phyloP scores from a whole-genome alignment of 805 yeast genomes.

The Saturnispora silvae region DNA sequence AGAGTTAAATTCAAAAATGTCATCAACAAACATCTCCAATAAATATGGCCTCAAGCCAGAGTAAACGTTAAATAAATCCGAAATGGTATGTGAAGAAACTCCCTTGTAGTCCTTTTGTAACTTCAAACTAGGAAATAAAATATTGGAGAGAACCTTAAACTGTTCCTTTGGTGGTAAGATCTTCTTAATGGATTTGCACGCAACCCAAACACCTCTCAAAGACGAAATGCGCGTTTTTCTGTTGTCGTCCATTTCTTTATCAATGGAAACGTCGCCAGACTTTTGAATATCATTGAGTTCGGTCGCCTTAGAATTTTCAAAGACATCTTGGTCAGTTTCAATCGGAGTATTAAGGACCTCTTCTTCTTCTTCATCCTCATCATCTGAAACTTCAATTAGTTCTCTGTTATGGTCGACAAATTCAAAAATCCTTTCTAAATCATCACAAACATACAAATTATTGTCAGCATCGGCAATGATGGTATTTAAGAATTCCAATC shows the following conservation, averaged over 20 bases:
- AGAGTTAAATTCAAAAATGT: constrained; percentile 15
- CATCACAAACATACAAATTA: constrained; percentile 14
- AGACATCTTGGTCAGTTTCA: not conserved
- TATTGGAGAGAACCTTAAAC: constrained; percentile 11
- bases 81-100: constrained; percentile 1
- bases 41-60: constrained; percentile 17
- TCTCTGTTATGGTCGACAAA: constrained; percentile 4
- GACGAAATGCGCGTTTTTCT: constrained; percentile 6
- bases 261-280: not conserved
- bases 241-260: constrained; percentile 4
- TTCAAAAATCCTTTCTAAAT: constrained; percentile 8
- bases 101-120: constrained; percentile 6
- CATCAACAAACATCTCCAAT: constrained; percentile 13
- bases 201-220: constrained; percentile 10
- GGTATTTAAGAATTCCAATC: constrained; percentile 15
- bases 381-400: constrained; percentile 9
- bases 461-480: constrained; percentile 19
- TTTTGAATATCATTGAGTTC: not conserved
- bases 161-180: constrained; percentile 13
- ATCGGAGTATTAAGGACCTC: no score
- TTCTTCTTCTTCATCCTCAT: constrained; percentile 8
- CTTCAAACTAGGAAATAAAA: constrained; percentile 15
- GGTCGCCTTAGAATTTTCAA: not conserved
- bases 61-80: constrained; percentile 10
- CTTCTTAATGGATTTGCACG: constrained; percentile 9